A percentile compares a stretch with the other conserved stretches of the same genome.
These are phyloP conservation scores for Dothiorella sarmentorum DNA, from an alignment of 2,329 filamentous ascomycete species.

Conservation along the genomic window DNA sequence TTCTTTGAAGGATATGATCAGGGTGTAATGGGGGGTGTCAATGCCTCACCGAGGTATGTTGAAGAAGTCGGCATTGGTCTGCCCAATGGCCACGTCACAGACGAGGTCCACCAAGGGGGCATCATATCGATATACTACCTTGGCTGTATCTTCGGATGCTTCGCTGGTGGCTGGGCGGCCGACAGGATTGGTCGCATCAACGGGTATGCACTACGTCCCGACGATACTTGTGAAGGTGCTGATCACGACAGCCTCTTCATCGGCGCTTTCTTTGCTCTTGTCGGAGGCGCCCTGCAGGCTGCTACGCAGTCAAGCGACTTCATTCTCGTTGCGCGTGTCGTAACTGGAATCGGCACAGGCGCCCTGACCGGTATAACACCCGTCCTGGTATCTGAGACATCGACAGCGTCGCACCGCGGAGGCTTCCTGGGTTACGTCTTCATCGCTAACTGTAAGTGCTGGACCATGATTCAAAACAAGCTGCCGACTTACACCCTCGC, in stretches of 20 bases:
- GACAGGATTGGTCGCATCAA: slow-evolving; percentile 61
- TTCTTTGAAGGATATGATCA: slow-evolving; percentile 46
- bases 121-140: slow-evolving; percentile 60
- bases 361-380: slow-evolving; percentile 24
- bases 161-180: slow-evolving; percentile 62
- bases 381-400: slow-evolving; percentile 17
- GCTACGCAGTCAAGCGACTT: slow-evolving; percentile 46
- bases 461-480: background rate
- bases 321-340: slow-evolving; percentile 49
- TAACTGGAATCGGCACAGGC: slow-evolving; percentile 53
- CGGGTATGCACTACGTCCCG: background rate
- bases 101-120: slow-evolving; percentile 60
- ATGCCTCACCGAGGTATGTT: slow-evolving; percentile 62
- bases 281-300: slow-evolving; percentile 50
- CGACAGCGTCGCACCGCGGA: slow-evolving; percentile 16
- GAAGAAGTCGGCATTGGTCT: slow-evolving; percentile 64
- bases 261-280: slow-evolving; percentile 46
- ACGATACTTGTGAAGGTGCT: background rate
- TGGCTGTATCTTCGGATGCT: slow-evolving; percentile 61
- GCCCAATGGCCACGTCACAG: slow-evolving; percentile 48
- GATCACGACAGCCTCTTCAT: slow-evolving; percentile 35
- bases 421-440: slow-evolving; percentile 31
- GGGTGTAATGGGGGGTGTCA: slow-evolving; percentile 61
- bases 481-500: background rate
- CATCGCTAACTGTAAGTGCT: slow-evolving; percentile 47